Conservation (phyloP, 2,329 filamentous ascomycete species). For the Cercospora canescens region DNA sequence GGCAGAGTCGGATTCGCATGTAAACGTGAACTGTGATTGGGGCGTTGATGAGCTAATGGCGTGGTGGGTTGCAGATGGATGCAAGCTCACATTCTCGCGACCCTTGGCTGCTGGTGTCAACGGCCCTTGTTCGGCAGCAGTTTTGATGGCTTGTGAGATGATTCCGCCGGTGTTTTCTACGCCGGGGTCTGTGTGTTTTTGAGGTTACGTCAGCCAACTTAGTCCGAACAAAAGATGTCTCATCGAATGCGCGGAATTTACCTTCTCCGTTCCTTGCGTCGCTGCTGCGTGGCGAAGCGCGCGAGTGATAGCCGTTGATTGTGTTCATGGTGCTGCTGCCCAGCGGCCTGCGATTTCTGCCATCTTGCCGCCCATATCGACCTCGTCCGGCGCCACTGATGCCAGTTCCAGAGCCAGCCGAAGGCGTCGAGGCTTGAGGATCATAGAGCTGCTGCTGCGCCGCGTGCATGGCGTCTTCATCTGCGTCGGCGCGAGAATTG, state of each 20-base stretch:
- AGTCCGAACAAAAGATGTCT: slow-evolving; percentile 6
- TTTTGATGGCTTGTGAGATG: slow-evolving; percentile 89
- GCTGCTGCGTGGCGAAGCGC: slow-evolving; percentile 21
- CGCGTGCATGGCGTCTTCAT: slow-evolving; percentile 38
- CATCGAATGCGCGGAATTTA: slow-evolving; percentile 20
- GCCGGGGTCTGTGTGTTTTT: slow-evolving; percentile 48
- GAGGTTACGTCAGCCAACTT: slow-evolving; percentile 21
- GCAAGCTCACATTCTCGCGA: slow-evolving; percentile 70
- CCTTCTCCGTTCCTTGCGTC: slow-evolving; percentile 25
- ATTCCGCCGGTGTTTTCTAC: slow-evolving; percentile 59
- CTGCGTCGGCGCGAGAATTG: slow-evolving; percentile 42
- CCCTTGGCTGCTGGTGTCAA: slow-evolving; percentile 65
- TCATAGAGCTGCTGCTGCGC: slow-evolving; percentile 52
- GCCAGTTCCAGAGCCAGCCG: slow-evolving; percentile 55
- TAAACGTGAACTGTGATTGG: slow-evolving; percentile 93
- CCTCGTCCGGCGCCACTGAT: slow-evolving; percentile 85
- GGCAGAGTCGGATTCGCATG: slow-evolving; percentile 85
- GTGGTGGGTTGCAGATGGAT: slow-evolving; percentile 58
- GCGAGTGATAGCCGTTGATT: slow-evolving; percentile 41
- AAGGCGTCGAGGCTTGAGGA: slow-evolving; percentile 52
- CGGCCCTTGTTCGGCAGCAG: slow-evolving; percentile 68
- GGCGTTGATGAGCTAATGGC: slow-evolving; percentile 61
- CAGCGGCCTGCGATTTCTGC: slow-evolving; percentile 44
- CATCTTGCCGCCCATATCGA: slow-evolving; percentile 67
- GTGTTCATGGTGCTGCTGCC: slow-evolving; percentile 42